phyloP scores from a whole-genome alignment of 2,329 filamentous ascomycete species.

The Rhinocladiella mackenziei region DNA sequence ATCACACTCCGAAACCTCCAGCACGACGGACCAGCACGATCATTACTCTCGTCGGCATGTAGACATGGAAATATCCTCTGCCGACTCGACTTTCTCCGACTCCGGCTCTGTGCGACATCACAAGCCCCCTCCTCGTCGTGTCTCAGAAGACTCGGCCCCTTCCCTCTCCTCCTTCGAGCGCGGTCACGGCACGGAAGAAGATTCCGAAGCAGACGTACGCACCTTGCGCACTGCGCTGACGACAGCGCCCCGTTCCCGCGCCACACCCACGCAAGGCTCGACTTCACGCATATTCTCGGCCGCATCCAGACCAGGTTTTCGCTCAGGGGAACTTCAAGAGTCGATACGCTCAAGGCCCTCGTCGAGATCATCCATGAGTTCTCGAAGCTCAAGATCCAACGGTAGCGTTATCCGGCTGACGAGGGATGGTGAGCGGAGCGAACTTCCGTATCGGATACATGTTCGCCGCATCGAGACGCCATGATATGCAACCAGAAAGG shows the following conservation, averaged over 20 bases:
- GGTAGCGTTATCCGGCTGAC: constrained; percentile 19
- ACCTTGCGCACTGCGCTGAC: constrained; percentile 18
- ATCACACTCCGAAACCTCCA: constrained; percentile 12
- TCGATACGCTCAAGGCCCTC: constrained; percentile 6
- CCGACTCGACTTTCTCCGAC: constrained; percentile 18
- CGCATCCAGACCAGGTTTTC: constrained; percentile 10
- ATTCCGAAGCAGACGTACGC: constrained; percentile 5
- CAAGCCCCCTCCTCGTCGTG: constrained; percentile 14
- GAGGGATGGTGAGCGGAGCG: constrained; percentile 6
- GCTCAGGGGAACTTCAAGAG: neutral
- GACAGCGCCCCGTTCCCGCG: constrained; percentile 7
- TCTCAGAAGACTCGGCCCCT: constrained; percentile 26
- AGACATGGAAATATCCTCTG: constrained; percentile 11
- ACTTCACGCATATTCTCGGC: constrained; percentile 20
- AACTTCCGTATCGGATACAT: constrained; percentile 21
- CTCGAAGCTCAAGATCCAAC: neutral
- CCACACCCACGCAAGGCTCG: constrained; percentile 5
- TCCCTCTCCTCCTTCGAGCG: constrained; percentile 20
- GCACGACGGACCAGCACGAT: constrained; percentile 2
- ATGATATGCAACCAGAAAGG: neutral
- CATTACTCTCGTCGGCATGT: constrained; percentile 1
- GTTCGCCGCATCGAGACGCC: neutral
- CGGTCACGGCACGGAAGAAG: neutral
- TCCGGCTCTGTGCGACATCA: constrained; percentile 20
- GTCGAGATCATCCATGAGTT: neutral